phyloP scores from a whole-genome alignment of 2,329 filamentous ascomycete genomes.

The Aspergillus alliaceus region DNA sequence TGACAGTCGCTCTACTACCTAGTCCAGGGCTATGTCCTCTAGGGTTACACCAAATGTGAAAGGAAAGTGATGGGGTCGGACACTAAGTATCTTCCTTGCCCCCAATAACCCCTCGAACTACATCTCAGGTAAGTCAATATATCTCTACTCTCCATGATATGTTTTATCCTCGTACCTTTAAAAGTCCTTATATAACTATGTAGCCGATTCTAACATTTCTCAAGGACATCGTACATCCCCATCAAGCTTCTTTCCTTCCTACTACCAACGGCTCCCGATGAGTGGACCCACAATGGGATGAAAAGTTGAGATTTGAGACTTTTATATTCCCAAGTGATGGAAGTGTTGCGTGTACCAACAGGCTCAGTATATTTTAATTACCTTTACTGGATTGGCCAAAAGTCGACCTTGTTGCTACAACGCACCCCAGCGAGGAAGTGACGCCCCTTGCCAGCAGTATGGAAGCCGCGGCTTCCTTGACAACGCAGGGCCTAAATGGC shows the following conservation, averaged over 20 bases:
- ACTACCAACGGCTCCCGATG: slow-evolving; percentile 15
- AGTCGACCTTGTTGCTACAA: not conserved
- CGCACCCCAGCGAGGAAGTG: not conserved
- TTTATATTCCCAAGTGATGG: slow-evolving; percentile 13
- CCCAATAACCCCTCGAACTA: slow-evolving; percentile 4
- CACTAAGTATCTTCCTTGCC: not conserved
- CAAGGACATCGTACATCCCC: slow-evolving; percentile 12
- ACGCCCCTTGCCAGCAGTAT: slow-evolving; percentile 18
- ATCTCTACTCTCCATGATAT: not conserved
- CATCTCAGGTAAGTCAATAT: slow-evolving; percentile 10
- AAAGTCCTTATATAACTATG: not conserved
- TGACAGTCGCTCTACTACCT: not conserved
- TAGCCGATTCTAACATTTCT: slow-evolving; percentile 10
- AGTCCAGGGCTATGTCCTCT: not conserved
- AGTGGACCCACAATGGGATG: slow-evolving; percentile 27
- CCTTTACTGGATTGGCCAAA: not conserved
- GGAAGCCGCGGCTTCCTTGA: slow-evolving; percentile 24
- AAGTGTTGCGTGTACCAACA: not conserved
- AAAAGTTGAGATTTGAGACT: slow-evolving; percentile 22
- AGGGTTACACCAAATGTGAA: not conserved
- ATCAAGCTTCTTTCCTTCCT: slow-evolving; percentile 15
- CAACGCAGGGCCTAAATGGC: slow-evolving; percentile 15
- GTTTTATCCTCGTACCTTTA: not conserved
- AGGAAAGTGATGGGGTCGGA: slow-evolving; percentile 1
- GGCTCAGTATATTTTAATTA: not conserved